Evolutionary conservation across 2,329 filamentous ascomycete genomes (phyloP), one percentile per base, ranked within the genome.

Genomic region (Apiospora saccharicola): DNA sequence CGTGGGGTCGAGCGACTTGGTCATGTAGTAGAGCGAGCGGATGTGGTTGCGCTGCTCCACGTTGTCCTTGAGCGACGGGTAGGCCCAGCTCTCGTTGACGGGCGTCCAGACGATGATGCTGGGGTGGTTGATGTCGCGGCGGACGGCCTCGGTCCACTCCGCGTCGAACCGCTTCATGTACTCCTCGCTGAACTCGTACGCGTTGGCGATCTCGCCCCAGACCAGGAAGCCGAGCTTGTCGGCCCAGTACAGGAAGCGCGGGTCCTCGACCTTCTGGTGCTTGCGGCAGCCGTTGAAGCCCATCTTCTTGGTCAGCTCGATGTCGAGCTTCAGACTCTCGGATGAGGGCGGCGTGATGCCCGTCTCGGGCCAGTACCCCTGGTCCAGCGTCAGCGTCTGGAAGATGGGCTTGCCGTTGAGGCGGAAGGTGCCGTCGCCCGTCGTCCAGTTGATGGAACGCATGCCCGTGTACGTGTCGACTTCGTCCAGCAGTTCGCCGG

Each of bases 101-200:
- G 90, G 90, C 3, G 91, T 93, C 91, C 91, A 93, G 0, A 88
- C 88, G 7, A 93, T 85, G 34, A 93, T 83, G 10, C 84, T 89
- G 0, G 91, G 90, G 70, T 91, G 90, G 75, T 92, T 93, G 73
- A 92, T 88, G 76, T 92, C 91, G 26, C 91, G 82, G 77, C 86
- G 86, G 6, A 93, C 87, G 7, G 88, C 86, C 77, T 90, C 90
- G 1, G 84, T 83, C 91, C 91, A 93, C 77, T 93, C 91, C 69
- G 86, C 83, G 75, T 90, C 86, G 82, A 92, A 91, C 0, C 90
- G 84, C 34, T 88, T 84, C 10, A 88, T 84, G 74, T 91, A 91
- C 43, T 88, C 86, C 7, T 85, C 77, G 74, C 85, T 89, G 79
- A 91, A 92, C 72, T 89, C 85, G 77, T 92, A 93, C 1, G 88